Evolutionary conservation across 176 grass and related monocot species (phyloP).

Genomic region (Rhynchospora tenuis): DNA sequence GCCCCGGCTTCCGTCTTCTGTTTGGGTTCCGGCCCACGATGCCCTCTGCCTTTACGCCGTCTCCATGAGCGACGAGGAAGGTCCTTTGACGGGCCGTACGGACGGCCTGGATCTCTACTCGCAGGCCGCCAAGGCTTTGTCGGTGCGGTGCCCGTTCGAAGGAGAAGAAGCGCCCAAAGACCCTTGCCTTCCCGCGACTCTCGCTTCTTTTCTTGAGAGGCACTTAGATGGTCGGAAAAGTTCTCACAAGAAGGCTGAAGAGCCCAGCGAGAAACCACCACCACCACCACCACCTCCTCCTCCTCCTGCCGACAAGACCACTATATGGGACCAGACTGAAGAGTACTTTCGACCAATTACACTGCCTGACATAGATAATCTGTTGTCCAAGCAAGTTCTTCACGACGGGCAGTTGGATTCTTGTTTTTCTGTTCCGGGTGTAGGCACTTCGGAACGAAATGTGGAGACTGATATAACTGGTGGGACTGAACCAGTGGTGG

Average conservation of each 20-base stretch:
- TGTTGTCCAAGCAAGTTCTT: slow-evolving; percentile 41
- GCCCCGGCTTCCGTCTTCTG: not conserved
- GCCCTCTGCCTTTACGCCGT: slow-evolving; percentile 14
- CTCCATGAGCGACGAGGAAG: slow-evolving; percentile 46
- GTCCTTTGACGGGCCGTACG: slow-evolving; percentile 24
- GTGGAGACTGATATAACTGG: slow-evolving; percentile 21
- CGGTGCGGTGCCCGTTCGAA: slow-evolving; percentile 71
- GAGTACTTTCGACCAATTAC: slow-evolving; percentile 65
- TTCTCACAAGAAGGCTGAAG: slow-evolving; percentile 57
- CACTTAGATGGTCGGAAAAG: slow-evolving; percentile 49
- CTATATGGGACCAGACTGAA: slow-evolving; percentile 81
- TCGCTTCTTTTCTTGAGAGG: slow-evolving; percentile 52
- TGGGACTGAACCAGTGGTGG: slow-evolving; percentile 38
- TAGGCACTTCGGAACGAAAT: slow-evolving; percentile 22
- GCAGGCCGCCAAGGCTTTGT: slow-evolving; percentile 75
- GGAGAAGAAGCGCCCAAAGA: slow-evolving; percentile 48
- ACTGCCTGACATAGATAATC: slow-evolving; percentile 47
- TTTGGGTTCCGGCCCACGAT: slow-evolving; percentile 35
- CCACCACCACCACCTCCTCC: not conserved
- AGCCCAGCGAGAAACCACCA: slow-evolving; percentile 28
- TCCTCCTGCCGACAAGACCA: slow-evolving; percentile 26
- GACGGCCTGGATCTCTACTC: slow-evolving; percentile 39
- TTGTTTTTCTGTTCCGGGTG: slow-evolving; percentile 42
- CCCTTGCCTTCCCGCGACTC: slow-evolving; percentile 59
- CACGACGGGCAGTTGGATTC: slow-evolving; percentile 30